Evolutionary conservation across 257 asterid species (phyloP), one percentile per base, ranked within the genome.

Genomic region (Galeopsis tetrahit): DNA sequence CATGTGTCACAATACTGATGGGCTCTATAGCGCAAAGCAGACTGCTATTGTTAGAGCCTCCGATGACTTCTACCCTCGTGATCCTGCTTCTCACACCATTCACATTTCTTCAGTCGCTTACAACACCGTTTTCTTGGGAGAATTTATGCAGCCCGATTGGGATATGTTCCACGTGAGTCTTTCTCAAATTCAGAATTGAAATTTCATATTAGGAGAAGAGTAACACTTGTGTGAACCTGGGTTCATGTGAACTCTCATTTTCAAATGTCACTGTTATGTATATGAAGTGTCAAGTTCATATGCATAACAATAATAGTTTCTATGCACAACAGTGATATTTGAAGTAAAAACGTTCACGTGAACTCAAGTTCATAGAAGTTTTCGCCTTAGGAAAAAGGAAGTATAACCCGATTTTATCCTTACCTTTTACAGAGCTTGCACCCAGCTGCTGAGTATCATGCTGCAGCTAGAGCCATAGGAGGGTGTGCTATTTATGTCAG

Each of bases 101-200:
- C 98, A 93, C 67, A 90, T 93, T 44, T 86, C 97, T 7, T 86
- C 97, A 0, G 98, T 93, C 34, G 96, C 97, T 64, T 93, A 93
- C 75, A 93, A 93, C 75, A 83, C 97, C 0, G 40, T 93, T 1
- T 93, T 93, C 81, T 82, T 93, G 73, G 98, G 98, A 69, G 98
- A 93, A 64, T 90, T 90, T 58, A 89, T 89, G 96, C 96, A 90
- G 71, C 92, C 98, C 11, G 98, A 94, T 74, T 94, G 98, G 98
- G 98, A 94, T 81, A 94, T 79, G 78, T 94, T 94, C 79, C 99
- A 94, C 17, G 99, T 94, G 77, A 83, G 97, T 82, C 60, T 28
- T 66, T 36, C 31, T 46, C 7, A 2, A 42, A 63, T 53, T 17
- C 36, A 39, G 13, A 51, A 32, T 5, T 48, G 11, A 17, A 39